phyloP scores from a whole-genome alignment of 768 basidiomycete species.

The Ramaria sp. region DNA sequence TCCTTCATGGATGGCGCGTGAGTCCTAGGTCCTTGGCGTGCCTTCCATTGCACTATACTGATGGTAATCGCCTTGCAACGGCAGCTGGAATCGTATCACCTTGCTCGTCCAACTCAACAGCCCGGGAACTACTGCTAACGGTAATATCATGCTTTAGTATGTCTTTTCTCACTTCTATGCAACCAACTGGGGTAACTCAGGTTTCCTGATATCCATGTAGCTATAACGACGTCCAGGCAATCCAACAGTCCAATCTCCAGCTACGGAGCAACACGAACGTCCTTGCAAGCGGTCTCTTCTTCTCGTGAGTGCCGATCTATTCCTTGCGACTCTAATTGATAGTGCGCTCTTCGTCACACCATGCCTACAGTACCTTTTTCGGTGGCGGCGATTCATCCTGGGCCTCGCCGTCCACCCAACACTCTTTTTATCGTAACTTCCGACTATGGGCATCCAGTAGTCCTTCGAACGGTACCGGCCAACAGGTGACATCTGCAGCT shows the following conservation, averaged over 20 bases:
- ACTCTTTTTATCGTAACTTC: slow-evolving; percentile 72
- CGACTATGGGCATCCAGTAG: slow-evolving; percentile 47
- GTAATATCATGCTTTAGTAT: slow-evolving; percentile 58
- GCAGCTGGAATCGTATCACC: slow-evolving; percentile 62
- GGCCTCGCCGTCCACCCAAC: slow-evolving; percentile 57
- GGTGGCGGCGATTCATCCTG: slow-evolving; percentile 65
- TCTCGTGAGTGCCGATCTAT: slow-evolving; percentile 43
- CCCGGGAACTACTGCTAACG: slow-evolving; percentile 59
- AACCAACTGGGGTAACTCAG: background rate
- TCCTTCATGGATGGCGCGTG: slow-evolving; percentile 48
- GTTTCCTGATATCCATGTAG: slow-evolving; percentile 21
- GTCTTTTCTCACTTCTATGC: slow-evolving; percentile 19
- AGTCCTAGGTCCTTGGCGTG: background rate
- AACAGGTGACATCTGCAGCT: slow-evolving; percentile 1
- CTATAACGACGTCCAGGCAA: slow-evolving; percentile 57
- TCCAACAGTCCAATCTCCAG: slow-evolving; percentile 51
- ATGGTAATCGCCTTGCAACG: background rate
- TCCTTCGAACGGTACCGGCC: slow-evolving; percentile 14
- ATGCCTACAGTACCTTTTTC: slow-evolving; percentile 59
- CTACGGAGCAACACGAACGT: slow-evolving; percentile 47
- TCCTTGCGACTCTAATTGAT: background rate
- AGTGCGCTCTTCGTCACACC: background rate
- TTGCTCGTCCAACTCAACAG: slow-evolving; percentile 71
- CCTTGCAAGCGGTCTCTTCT: slow-evolving; percentile 58
- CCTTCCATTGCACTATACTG: background rate